Evolutionary conservation across 306 rosid genomes (phyloP).

Genomic region (Glycine latifolia): DNA sequence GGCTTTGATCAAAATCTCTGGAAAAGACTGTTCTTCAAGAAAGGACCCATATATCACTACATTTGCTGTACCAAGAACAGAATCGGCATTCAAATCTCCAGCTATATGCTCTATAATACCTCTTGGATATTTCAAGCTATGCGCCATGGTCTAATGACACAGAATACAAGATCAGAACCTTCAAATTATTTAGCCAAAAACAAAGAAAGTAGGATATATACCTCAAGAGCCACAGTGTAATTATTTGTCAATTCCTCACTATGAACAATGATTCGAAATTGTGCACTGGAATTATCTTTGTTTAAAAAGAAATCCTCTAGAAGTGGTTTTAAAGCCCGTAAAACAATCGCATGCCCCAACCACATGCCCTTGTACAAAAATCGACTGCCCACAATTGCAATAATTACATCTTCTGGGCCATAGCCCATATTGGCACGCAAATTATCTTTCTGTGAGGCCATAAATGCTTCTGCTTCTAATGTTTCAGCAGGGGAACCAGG

Average conservation of each 20-base stretch:
- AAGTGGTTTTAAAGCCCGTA: slow-evolving; percentile 77
- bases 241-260: slow-evolving; percentile 75
- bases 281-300: slow-evolving; percentile 57
- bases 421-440: slow-evolving; percentile 67
- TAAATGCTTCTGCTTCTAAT: slow-evolving; percentile 66
- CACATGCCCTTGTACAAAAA: slow-evolving; percentile 88
- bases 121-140: slow-evolving; percentile 77
- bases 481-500: slow-evolving; percentile 88
- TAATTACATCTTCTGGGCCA: slow-evolving; percentile 66
- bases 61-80: slow-evolving; percentile 65
- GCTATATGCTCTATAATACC: slow-evolving; percentile 76
- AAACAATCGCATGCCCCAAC: slow-evolving; percentile 90
- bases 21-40: slow-evolving; percentile 85
- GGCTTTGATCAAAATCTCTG: slow-evolving; percentile 81
- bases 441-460: slow-evolving; percentile 59
- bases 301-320: slow-evolving; percentile 58
- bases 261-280: slow-evolving; percentile 71
- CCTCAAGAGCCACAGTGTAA: slow-evolving; percentile 82
- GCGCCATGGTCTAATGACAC: slow-evolving; percentile 73
- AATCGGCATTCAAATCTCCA: slow-evolving; percentile 67
- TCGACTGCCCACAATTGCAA: slow-evolving; percentile 91
- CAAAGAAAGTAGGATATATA: slow-evolving; percentile 39
- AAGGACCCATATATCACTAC: slow-evolving; percentile 89
- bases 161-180: slow-evolving; percentile 48
- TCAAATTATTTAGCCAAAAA: slow-evolving; percentile 42